These are phyloP conservation scores for Orbilia blumenaviensis DNA, from an alignment of 2,329 filamentous ascomycete species.

Conservation along the genomic window DNA sequence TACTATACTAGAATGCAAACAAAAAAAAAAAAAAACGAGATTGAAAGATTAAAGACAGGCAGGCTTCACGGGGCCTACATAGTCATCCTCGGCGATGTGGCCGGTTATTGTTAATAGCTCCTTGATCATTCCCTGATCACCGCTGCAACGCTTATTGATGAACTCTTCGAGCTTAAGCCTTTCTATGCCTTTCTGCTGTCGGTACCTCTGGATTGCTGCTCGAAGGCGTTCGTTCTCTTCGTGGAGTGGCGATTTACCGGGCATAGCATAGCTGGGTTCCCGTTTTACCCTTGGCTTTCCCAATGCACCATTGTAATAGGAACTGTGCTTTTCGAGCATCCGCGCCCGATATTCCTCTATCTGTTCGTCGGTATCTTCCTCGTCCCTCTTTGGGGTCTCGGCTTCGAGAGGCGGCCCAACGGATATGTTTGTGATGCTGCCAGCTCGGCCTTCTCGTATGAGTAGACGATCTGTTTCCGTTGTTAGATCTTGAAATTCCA, in stretches of 20 bases:
- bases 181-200: constrained; percentile 52
- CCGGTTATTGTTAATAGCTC: constrained; percentile 53
- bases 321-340: constrained; percentile 51
- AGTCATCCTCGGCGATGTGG: constrained; percentile 51
- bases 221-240: constrained; percentile 52
- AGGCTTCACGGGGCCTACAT: constrained; percentile 52
- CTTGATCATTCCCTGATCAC: constrained; percentile 54
- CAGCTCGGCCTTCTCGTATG: constrained; percentile 47
- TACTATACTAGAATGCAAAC: constrained; percentile 13
- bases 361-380: constrained; percentile 51
- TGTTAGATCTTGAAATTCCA: constrained; percentile 52
- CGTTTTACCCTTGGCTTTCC: constrained; percentile 49
- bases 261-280: constrained; percentile 50
- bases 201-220: constrained; percentile 46
- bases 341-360: constrained; percentile 50
- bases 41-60: constrained; percentile 46
- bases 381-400: constrained; percentile 50
- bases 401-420: constrained; percentile 50
- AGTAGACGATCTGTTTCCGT: constrained; percentile 42
- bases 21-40: too few relatives aligned
- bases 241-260: constrained; percentile 49
- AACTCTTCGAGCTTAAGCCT: constrained; percentile 52
- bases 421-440: constrained; percentile 50
- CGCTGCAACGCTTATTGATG: constrained; percentile 49
- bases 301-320: constrained; percentile 40